A percentile compares a stretch with the other conserved stretches of the same genome.
These are phyloP conservation scores for Trebouxia sp. DNA, from an alignment of 139 green algal species.

Conservation along the genomic window DNA sequence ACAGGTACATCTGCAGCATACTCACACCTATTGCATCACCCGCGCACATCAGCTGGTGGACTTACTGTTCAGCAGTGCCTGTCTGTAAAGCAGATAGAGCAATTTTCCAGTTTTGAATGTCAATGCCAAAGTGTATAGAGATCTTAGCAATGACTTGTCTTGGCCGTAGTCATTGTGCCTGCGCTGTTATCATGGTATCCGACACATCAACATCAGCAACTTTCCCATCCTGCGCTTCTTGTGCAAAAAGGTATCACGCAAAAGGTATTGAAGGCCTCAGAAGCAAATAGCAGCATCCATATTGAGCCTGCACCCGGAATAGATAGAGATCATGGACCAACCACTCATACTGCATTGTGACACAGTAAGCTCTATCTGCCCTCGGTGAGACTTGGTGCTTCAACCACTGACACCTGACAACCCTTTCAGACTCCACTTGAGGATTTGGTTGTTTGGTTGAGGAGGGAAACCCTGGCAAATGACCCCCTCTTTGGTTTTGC, in stretches of 20 bases:
- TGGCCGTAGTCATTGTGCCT: no score
- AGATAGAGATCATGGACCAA: conserved; percentile 2
- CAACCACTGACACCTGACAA: not conserved
- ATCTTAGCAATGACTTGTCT: no score
- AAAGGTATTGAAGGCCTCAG: not conserved
- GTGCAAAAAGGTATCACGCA: no score
- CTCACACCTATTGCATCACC: no score
- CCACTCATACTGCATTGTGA: conserved; percentile 8
- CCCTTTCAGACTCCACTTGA: not conserved
- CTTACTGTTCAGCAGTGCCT: no score
- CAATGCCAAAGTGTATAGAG: no score
- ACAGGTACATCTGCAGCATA: conserved; percentile 10
- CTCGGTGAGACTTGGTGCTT: conserved; percentile 3
- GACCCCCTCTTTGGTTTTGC: conserved; percentile 20
- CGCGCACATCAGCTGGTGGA: no score
- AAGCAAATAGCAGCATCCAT: conserved; percentile 26
- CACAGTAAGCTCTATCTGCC: conserved; percentile 20
- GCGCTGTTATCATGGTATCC: no score
- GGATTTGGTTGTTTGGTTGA: conserved; percentile 24
- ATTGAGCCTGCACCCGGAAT: not conserved
- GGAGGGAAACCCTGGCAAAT: conserved; percentile 15
- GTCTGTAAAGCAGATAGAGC: no score
- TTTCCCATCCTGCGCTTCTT: no score
- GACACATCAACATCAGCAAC: no score
- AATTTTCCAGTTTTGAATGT: no score